These are phyloP conservation scores for Bipolaris sorokiniana DNA, from an alignment of 2,329 filamentous ascomycete species.

Conservation along the genomic window DNA sequence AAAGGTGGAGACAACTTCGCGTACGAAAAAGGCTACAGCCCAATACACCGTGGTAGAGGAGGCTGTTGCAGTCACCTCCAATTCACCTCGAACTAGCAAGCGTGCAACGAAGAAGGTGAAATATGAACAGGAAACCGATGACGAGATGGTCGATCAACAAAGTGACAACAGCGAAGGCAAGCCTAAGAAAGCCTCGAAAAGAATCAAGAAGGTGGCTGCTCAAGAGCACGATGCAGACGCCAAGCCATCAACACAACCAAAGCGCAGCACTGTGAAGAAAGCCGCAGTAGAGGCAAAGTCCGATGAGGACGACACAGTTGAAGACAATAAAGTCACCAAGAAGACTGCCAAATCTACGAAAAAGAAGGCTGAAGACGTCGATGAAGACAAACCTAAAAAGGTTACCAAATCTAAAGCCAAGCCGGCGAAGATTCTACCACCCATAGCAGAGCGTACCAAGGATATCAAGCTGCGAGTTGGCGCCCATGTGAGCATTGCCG, in stretches of 20 bases:
- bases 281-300: background rate
- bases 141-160: conserved; percentile 13
- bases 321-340: conserved; percentile 2
- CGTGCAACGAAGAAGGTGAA: conserved; percentile 25
- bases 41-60: conserved; percentile 10
- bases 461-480: conserved; percentile 84
- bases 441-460: conserved; percentile 72
- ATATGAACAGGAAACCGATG: conserved; percentile 25
- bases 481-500: conserved; percentile 88
- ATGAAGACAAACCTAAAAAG: conserved; percentile 22
- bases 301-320: conserved; percentile 11
- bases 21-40: conserved; percentile 17
- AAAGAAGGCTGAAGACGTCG: conserved; percentile 4
- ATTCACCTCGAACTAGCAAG: conserved; percentile 22
- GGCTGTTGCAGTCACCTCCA: conserved; percentile 3
- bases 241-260: background rate
- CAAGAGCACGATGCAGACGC: conserved; percentile 8
- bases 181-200: background rate
- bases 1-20: conserved; percentile 32
- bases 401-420: conserved; percentile 55
- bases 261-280: conserved; percentile 3
- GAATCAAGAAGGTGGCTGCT: background rate
- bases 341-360: background rate
- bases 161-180: background rate
- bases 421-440: conserved; percentile 57